phyloP scores from a whole-genome alignment of 75 land plant genomes.

The Pinus tabuliformis region DNA sequence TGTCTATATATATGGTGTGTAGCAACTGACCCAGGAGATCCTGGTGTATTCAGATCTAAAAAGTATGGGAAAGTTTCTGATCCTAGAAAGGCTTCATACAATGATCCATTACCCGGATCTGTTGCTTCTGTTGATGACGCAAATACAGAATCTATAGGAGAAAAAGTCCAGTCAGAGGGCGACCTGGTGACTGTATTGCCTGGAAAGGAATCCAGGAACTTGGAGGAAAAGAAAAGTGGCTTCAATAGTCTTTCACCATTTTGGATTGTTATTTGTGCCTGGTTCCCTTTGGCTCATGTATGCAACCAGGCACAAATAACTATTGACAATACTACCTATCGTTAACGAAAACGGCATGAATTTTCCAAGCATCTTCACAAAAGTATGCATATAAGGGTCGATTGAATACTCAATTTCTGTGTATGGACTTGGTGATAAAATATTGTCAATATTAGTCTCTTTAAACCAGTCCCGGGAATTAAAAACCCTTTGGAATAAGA shows the following conservation, averaged over 20 bases:
- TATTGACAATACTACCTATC: too few species aligned
- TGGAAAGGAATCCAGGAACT: neutral
- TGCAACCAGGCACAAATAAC: too few species aligned
- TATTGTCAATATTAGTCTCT: too few species aligned
- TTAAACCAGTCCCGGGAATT: too few species aligned
- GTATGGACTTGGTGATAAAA: too few species aligned
- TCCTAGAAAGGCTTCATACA: slow-evolving; percentile 15
- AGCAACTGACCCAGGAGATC: slow-evolving; percentile 82
- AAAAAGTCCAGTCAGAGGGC: slow-evolving; percentile 20
- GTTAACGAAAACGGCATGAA: too few species aligned
- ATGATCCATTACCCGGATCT: slow-evolving; percentile 24
- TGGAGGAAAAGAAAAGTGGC: slow-evolving; percentile 7
- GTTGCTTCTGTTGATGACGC: slow-evolving; percentile 32
- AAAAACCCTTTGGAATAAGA: too few species aligned
- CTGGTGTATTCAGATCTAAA: slow-evolving; percentile 76
- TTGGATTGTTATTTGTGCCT: slow-evolving; percentile 12
- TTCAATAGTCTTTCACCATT: neutral
- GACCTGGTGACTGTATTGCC: slow-evolving; percentile 5
- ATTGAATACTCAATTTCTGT: too few species aligned
- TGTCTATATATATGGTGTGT: slow-evolving; percentile 84
- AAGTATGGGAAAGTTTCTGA: slow-evolving; percentile 48
- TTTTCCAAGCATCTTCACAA: too few species aligned
- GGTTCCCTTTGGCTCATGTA: slow-evolving; percentile 29
- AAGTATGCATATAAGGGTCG: too few species aligned
- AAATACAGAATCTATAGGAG: slow-evolving; percentile 20